phyloP scores from a whole-genome alignment of 495 filamentous ascomycete genomes.

The Platismatia glauca region DNA sequence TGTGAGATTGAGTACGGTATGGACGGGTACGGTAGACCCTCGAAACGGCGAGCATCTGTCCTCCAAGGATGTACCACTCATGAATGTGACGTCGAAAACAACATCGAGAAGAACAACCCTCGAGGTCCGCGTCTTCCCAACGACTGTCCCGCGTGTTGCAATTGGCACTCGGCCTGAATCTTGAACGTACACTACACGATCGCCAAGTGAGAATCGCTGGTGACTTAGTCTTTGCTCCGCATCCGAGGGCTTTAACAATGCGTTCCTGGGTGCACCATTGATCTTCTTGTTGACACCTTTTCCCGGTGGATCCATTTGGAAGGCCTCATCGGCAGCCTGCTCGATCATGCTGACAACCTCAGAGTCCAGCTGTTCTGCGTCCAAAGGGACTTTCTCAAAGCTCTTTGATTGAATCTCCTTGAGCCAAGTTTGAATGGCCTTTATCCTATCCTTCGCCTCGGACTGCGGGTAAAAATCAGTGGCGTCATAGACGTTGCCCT shows the following conservation, averaged over 20 bases:
- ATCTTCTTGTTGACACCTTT: conserved; percentile 46
- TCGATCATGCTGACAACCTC: conserved; percentile 79
- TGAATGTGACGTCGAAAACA: conserved; percentile 88
- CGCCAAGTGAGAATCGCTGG: conserved; percentile 77
- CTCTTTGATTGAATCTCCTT: conserved; percentile 80
- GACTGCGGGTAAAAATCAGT: conserved; percentile 78
- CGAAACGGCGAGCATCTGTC: conserved; percentile 92
- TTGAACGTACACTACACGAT: conserved; percentile 86
- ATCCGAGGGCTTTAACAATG: conserved; percentile 81
- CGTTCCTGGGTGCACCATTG: conserved; percentile 70
- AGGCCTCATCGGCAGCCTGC: conserved; percentile 54
- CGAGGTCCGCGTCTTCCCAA: conserved; percentile 80
- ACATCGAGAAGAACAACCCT: conserved; percentile 78
- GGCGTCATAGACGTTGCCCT: conserved; percentile 64
- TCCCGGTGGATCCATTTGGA: conserved; percentile 40
- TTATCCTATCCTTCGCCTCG: conserved; percentile 55
- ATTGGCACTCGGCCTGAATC: conserved; percentile 93
- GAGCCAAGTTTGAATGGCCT: conserved; percentile 86
- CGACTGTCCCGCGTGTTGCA: conserved; percentile 80
- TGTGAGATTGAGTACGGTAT: conserved; percentile 78
- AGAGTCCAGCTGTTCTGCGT: conserved; percentile 91
- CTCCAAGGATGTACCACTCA: conserved; percentile 85
- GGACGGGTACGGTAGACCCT: conserved; percentile 79
- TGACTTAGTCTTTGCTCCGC: conserved; percentile 82
- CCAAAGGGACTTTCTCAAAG: conserved; percentile 87